Conservation (phyloP, 2,329 filamentous ascomycete species). For the Exophiala dermatitidis region DNA sequence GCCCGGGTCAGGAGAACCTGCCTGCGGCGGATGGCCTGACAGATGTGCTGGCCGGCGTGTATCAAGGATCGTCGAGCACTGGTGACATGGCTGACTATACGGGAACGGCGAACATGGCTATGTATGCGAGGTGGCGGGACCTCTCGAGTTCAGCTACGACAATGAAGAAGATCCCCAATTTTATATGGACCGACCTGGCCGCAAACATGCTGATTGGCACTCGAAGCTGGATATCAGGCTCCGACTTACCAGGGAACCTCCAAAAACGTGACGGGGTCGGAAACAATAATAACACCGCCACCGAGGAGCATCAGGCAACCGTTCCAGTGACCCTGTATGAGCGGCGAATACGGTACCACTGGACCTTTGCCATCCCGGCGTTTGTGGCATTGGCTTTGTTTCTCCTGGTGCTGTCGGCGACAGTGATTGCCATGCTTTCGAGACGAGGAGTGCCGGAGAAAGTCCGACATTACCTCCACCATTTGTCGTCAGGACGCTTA, state of each 20-base stretch:
- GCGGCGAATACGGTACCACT: conserved; percentile 31
- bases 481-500: conserved; percentile 15
- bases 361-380: conserved; percentile 33
- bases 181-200: conserved; percentile 42
- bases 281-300: too few relatives aligned
- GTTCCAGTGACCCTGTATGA: conserved; percentile 29
- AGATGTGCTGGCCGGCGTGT: not conserved
- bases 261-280: conserved; percentile 11
- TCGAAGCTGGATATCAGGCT: conserved; percentile 17
- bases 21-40: conserved; percentile 32
- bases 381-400: conserved; percentile 34
- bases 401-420: conserved; percentile 32
- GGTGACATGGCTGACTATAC: conserved; percentile 24
- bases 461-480: conserved; percentile 15
- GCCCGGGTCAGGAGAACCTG: conserved; percentile 29
- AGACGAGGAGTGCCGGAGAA: conserved; percentile 8
- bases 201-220: conserved; percentile 41
- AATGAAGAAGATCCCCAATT: conserved; percentile 36
- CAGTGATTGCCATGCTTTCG: conserved; percentile 35
- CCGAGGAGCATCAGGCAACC: not conserved
- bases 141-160: conserved; percentile 28
- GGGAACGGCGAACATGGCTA: conserved; percentile 35
- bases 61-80: not conserved
- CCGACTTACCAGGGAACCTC: conserved; percentile 10
- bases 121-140: conserved; percentile 37